Conservation (phyloP, 306 rosid genomes). For the Gleditsia sinensis region DNA sequence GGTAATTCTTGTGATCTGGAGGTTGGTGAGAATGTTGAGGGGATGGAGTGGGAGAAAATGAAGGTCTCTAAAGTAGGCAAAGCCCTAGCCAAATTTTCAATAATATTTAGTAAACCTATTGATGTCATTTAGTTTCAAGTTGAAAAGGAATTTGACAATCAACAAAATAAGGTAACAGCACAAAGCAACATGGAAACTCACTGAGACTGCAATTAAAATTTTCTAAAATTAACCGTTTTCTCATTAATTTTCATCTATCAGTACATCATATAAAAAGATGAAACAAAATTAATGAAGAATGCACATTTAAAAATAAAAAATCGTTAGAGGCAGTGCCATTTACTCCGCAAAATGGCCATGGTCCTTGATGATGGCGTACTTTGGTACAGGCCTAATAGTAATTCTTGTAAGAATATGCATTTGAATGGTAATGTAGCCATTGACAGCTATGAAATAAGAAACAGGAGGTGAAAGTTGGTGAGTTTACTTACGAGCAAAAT, state of each 20-base stretch:
- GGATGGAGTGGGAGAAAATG: neutral
- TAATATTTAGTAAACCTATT: neutral
- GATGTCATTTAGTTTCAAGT: neutral
- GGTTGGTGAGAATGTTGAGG: neutral
- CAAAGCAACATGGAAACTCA: neutral
- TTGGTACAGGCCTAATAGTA: neutral
- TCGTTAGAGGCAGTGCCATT: neutral
- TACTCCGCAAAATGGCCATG: neutral
- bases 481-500: conserved; percentile 61
- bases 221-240: neutral
- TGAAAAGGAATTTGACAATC: neutral
- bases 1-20: neutral
- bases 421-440: neutral
- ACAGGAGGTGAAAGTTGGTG: neutral
- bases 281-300: neutral
- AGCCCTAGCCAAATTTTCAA: neutral
- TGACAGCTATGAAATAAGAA: neutral
- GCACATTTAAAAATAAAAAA: neutral
- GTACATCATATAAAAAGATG: neutral
- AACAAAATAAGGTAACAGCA: neutral
- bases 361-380: neutral
- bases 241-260: neutral
- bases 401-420: neutral
- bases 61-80: neutral
- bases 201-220: neutral